Evolutionary conservation across 495 filamentous ascomycete species (phyloP), one percentile per base, ranked within the genome.

Genomic region (Talaromyces thailandensis): DNA sequence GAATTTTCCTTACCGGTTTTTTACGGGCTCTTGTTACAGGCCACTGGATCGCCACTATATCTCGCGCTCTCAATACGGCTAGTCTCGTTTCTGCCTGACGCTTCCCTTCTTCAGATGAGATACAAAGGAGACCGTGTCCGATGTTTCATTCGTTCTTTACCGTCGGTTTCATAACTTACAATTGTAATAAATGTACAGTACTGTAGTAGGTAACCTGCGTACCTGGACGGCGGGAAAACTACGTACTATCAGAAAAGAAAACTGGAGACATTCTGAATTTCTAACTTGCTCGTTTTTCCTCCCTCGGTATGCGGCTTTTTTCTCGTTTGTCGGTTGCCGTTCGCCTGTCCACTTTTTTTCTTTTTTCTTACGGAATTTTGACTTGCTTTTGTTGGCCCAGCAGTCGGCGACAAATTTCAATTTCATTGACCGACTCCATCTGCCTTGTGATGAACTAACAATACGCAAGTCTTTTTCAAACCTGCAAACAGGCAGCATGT

Each of bases 261-360:
- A 35, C 29, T 57, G 29, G 26, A 35, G 55, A 35, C 29, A 35
- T 24, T 53, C 23, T 23, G n/a, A 51, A 21, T 51, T 21, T 25
- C 48, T 35, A 2, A 32, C 18, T 35, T 57, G 29, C 55, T 31
- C n/a, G 50, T 28, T 28, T 25, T 53, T 4, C 14, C 26, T 57
- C 18, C 55, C 24, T 57, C 24, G 14, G 52, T 56, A 57, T 57
- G 55, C 55, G 55, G 55, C 55, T 57, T 57, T 57, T 55, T 57
- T 57, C 55, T 57, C 55, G 55, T 57, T 57, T 57, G 55, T 35
- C 55, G 18, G 29, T 5, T 18, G 6, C 51, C 21, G 51, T n/a
- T 21, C 28, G 5, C 14, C 5, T 57, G 55, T 57, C 55, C 55
- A 57, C 55, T 57, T 57, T 57, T 57, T 29, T 23, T 24, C 24